Evolutionary conservation across 495 filamentous ascomycete species (phyloP).

Genomic region (Xylaria acuta): DNA sequence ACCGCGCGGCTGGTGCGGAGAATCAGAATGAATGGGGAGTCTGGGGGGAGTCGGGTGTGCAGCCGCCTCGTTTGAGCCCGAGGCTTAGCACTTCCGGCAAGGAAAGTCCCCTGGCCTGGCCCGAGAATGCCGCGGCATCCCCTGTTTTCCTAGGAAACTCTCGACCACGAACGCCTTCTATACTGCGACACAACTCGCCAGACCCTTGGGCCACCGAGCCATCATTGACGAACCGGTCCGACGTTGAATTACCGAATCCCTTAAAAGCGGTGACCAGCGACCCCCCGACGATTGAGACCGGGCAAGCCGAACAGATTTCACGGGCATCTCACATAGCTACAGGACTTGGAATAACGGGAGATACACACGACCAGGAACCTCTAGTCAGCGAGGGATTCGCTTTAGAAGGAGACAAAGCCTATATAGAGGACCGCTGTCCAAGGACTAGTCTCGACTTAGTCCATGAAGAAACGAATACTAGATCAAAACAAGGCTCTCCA

Average conservation of each 20-base stretch:
- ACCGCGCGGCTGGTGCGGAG: slow-evolving; percentile 32
- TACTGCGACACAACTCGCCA: slow-evolving; percentile 56
- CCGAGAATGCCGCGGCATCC: slow-evolving; percentile 44
- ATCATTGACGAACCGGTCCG: slow-evolving; percentile 29
- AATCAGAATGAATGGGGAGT: slow-evolving; percentile 46
- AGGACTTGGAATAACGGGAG: background rate
- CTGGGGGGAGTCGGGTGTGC: slow-evolving; percentile 41
- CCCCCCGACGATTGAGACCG: background rate
- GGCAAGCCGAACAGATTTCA: background rate
- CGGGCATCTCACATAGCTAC: background rate
- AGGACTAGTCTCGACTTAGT: background rate
- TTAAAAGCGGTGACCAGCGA: background rate
- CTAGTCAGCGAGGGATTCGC: background rate
- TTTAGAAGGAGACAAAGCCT: background rate
- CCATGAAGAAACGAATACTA: slow-evolving; percentile 18
- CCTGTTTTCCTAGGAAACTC: slow-evolving; percentile 35
- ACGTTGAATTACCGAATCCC: background rate
- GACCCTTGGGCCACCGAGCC: slow-evolving; percentile 56
- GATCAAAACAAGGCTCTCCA: slow-evolving; percentile 23
- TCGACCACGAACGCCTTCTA: slow-evolving; percentile 43
- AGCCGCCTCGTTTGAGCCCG: slow-evolving; percentile 42
- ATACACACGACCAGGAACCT: background rate
- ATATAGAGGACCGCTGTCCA: background rate
- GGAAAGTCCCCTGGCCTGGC: slow-evolving; percentile 49
- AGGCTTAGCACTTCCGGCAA: slow-evolving; percentile 39